phyloP scores from a whole-genome alignment of 2,329 filamentous ascomycete species.

The Aspergillus tanneri region DNA sequence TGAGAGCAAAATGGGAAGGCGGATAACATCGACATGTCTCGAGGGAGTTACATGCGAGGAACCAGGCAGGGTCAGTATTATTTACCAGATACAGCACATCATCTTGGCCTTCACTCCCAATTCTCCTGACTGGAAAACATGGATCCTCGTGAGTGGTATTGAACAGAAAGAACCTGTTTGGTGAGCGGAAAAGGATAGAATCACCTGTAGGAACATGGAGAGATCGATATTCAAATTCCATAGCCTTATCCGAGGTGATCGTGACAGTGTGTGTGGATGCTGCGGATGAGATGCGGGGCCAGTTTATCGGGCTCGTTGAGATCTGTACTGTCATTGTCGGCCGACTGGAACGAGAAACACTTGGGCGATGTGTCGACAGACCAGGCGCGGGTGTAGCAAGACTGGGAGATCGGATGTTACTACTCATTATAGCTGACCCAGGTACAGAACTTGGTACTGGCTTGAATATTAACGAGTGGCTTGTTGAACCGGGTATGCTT shows the following conservation, averaged over 20 bases:
- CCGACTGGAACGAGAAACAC: too few relatives aligned
- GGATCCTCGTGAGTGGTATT: neutral
- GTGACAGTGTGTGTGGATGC: too few relatives aligned
- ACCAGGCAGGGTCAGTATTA: neutral
- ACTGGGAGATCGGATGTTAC: too few relatives aligned
- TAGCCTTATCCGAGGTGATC: neutral
- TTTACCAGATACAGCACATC: neutral
- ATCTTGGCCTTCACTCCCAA: neutral
- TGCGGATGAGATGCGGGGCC: too few relatives aligned
- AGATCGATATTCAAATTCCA: neutral
- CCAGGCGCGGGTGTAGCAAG: too few relatives aligned
- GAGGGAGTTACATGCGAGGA: neutral
- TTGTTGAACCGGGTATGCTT: too few relatives aligned
- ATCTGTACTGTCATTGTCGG: too few relatives aligned
- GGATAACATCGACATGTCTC: neutral
- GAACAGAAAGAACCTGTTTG: conserved; percentile 1
- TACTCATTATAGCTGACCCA: too few relatives aligned
- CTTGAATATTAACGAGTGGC: neutral
- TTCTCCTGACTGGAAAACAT: neutral
- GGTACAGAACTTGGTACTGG: too few relatives aligned
- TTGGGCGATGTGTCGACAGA: too few relatives aligned
- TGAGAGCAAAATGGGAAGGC: neutral
- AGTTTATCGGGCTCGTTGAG: too few relatives aligned
- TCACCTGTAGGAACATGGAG: conserved; percentile 2
- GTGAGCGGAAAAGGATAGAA: conserved; percentile 1